phyloP scores from a whole-genome alignment of 1,284 basidiomycete species.

The Microbotryum lychnidis-dioicae region DNA sequence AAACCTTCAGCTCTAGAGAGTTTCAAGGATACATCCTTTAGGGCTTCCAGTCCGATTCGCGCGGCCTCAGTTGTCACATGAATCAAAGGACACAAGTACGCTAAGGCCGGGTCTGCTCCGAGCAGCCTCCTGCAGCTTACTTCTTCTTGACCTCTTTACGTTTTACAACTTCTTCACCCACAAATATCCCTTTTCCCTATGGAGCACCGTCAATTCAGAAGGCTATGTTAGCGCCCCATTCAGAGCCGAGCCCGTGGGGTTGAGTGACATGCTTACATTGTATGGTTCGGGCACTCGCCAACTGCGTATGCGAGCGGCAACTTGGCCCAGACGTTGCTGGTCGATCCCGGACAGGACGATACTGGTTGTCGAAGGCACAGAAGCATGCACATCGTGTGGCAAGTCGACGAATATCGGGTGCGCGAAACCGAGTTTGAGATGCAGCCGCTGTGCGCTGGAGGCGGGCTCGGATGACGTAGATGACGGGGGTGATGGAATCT shows the following conservation, averaged over 20 bases:
- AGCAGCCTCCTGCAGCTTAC: slow-evolving; percentile 45
- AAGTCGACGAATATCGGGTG: slow-evolving; percentile 76
- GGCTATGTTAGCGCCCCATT: slow-evolving; percentile 37
- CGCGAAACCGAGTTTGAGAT: slow-evolving; percentile 85
- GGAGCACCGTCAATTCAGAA: not conserved
- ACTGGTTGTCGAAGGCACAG: slow-evolving; percentile 45
- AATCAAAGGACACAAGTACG: too few species aligned
- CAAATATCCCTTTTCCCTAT: slow-evolving; percentile 67
- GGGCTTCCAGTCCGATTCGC: too few species aligned
- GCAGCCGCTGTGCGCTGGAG: slow-evolving; percentile 46
- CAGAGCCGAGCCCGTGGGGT: not conserved
- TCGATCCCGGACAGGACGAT: slow-evolving; percentile 48
- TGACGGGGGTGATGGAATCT: not conserved
- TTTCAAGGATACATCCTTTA: too few species aligned
- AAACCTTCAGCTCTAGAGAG: too few species aligned
- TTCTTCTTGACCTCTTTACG: slow-evolving; percentile 94
- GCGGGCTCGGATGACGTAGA: slow-evolving; percentile 17
- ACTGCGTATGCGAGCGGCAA: slow-evolving; percentile 74
- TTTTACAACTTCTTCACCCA: slow-evolving; percentile 77
- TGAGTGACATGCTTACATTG: slow-evolving; percentile 61
- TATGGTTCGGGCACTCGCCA: slow-evolving; percentile 92
- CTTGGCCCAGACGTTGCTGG: slow-evolving; percentile 63
- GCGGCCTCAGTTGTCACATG: too few species aligned
- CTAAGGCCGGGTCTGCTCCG: too few species aligned
- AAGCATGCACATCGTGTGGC: slow-evolving; percentile 62